Evolutionary conservation across 202 grass and related monocot species (phyloP), one percentile per base, ranked within the genome.

Genomic region (Elaeis oleifera): DNA sequence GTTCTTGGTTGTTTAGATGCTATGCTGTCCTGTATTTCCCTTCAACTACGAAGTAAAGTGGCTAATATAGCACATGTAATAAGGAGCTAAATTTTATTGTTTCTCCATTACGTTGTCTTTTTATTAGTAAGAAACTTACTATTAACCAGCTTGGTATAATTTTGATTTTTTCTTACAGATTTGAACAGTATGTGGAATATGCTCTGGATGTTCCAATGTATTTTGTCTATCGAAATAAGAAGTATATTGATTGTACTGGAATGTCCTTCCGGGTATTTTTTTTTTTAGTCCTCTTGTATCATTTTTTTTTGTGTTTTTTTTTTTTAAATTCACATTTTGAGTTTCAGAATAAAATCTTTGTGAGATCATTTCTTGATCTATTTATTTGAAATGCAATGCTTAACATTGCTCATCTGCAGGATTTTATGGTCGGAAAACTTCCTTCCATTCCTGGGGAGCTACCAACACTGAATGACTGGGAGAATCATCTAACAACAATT

Each of bases 401-500:
- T 44, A 55, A 14, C 11, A 3, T 21, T 23, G 49, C 6, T 29
- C 23, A 4, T 81, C 20, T 79, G 77, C 79, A 97, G 94, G 94
- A 97, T 83, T 97, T 97, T 74, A 92, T 97, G 94, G 64, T 22
- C 75, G 94, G 94, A 73, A 97, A 97, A 73, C 84, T 99, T 56
- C 82, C 88, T 69, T 67, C 65, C 54, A 68, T 76, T 80, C 94
- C 82, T 19, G 88, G 88, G 65, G 94, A 92, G 59, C 63, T 99
- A 59, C 94, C 94, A 56, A 99, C 80, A 60, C 58, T 99, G 69
- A 92, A 89, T 67, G 94, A 99, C 53, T 99, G 94, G 94, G 94
- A 99, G 79, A 99, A 99, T 70, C 94, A 99, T 82, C 85, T 99
- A 79, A 99, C 94, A 53, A 99, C 94, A 70, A 99, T 99, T 84